Percentiles rank a stretch among this genome's conserved stretches.
These are phyloP conservation scores for Mycena maculata DNA, from an alignment of 768 basidiomycete species.

Conservation along the genomic window DNA sequence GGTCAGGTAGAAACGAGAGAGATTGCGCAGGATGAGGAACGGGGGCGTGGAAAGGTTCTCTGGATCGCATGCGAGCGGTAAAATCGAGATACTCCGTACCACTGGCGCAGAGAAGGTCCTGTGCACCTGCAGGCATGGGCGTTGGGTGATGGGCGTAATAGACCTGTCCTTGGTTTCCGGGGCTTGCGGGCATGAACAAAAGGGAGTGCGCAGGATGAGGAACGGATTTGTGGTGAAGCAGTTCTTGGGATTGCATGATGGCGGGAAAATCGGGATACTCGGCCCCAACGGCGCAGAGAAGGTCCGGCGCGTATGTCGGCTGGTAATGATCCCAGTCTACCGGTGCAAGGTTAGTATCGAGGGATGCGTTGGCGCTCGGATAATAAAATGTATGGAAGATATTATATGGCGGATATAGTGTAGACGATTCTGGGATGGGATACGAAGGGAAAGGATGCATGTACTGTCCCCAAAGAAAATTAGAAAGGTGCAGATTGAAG, in stretches of 20 bases:
- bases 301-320: slow-evolving; percentile 7
- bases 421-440: slow-evolving; percentile 17
- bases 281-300: background rate
- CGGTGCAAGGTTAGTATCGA: background rate
- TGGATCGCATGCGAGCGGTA: no score
- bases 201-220: background rate
- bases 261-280: slow-evolving; percentile 11
- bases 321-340: slow-evolving; percentile 6
- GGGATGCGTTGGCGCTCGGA: background rate
- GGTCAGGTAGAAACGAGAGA: no score
- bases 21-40: no score
- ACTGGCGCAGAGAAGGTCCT: no score
- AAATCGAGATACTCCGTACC: no score
- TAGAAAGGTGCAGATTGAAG: background rate
- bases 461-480: slow-evolving; percentile 17
- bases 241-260: slow-evolving; percentile 6
- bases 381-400: slow-evolving; percentile 24
- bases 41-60: no score
- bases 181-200: background rate
- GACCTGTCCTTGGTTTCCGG: no score
- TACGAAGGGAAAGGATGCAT: slow-evolving; percentile 18
- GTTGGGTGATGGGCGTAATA: no score
- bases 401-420: slow-evolving; percentile 24
- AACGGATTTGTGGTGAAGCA: background rate
- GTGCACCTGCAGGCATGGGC: no score